Percentiles rank a stretch among this genome's conserved stretches.
Evolutionary conservation across 345 rosid species (phyloP).

Genomic region (Raphanus sativus): DNA sequence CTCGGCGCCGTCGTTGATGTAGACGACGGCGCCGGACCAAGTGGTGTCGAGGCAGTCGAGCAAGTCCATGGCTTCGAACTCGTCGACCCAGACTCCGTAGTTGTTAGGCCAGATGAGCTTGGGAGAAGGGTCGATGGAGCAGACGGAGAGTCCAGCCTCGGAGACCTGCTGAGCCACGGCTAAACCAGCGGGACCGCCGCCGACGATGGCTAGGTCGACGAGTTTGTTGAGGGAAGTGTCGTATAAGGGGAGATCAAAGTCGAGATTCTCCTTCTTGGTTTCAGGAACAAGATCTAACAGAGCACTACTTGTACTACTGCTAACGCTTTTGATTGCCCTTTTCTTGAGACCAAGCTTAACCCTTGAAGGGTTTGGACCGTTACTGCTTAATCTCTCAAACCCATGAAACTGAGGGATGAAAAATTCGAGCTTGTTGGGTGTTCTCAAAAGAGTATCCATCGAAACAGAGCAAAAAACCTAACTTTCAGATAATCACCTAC

Average conservation of each 20-base stretch:
- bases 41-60: conserved; percentile 94
- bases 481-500: conserved; percentile 8
- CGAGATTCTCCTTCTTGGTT: conserved; percentile 83
- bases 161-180: conserved; percentile 97
- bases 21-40: conserved; percentile 94
- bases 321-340: conserved; percentile 32
- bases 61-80: conserved; percentile 95
- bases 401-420: conserved; percentile 57
- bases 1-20: conserved; percentile 50
- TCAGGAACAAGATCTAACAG: conserved; percentile 92
- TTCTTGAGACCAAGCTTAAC: conserved; percentile 53
- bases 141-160: conserved; percentile 87
- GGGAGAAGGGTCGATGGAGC: conserved; percentile 87
- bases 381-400: conserved; percentile 46
- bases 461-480: conserved; percentile 6
- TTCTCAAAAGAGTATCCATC: conserved; percentile 80
- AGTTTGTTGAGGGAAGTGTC: conserved; percentile 58
- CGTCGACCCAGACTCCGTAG: conserved; percentile 99
- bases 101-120: conserved; percentile 97
- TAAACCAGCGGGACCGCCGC: conserved; percentile 98
- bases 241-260: conserved; percentile 79
- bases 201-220: conserved; percentile 90
- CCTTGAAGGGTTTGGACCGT: conserved; percentile 42
- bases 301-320: conserved; percentile 39
- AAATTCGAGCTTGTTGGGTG: conserved; percentile 69